Percentiles rank a stretch among this genome's conserved stretches.
phyloP scores from a whole-genome alignment of 345 rosid species.

The Sonneratia caseolaris region DNA sequence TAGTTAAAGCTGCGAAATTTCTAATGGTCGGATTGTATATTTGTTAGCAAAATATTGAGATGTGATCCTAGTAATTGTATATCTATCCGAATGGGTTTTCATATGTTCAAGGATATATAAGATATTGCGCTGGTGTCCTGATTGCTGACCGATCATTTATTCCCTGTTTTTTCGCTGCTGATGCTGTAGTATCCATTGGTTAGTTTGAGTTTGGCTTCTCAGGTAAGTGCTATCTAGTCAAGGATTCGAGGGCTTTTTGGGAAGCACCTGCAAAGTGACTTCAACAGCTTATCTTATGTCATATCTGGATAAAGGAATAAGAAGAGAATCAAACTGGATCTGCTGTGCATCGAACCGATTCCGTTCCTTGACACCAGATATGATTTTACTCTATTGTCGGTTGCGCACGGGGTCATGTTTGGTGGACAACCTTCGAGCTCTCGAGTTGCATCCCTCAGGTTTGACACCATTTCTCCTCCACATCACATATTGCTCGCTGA shows the following conservation, averaged over 20 bases:
- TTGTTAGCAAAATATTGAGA: slow-evolving; percentile 1
- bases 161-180: background rate
- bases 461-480: background rate
- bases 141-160: background rate
- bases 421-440: background rate
- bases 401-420: background rate
- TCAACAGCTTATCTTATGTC: background rate
- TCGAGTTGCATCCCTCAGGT: background rate
- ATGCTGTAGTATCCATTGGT: background rate
- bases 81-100: background rate
- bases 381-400: no score
- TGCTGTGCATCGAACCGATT: no score
- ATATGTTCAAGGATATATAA: background rate
- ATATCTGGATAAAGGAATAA: background rate
- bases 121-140: background rate
- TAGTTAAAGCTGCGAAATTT: background rate
- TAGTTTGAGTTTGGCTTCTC: background rate
- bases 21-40: background rate
- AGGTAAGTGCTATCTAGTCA: background rate
- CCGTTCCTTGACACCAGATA: no score
- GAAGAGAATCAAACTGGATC: no score
- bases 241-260: background rate
- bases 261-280: background rate
- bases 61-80: background rate
- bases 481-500: background rate